These are phyloP conservation scores for Leptographium procerum DNA, from an alignment of 2,329 filamentous ascomycete genomes.

Conservation along the genomic window DNA sequence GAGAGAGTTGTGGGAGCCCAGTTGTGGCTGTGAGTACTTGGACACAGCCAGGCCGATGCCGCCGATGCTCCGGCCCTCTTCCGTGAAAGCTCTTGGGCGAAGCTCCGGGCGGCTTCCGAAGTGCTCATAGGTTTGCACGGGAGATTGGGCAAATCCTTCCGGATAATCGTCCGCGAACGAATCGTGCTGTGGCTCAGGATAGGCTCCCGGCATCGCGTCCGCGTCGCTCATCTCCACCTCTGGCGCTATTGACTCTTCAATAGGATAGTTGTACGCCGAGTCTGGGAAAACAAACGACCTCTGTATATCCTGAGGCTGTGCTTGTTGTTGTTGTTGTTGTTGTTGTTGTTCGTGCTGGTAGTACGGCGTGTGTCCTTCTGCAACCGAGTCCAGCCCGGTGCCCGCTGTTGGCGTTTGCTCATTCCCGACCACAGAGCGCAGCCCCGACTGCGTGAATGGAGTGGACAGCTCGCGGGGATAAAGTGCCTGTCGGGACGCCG, in stretches of 20 bases:
- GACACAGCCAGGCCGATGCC: constrained; percentile 10
- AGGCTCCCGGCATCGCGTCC: background rate
- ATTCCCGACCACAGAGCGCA: background rate
- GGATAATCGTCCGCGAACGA: background rate
- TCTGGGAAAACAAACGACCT: background rate
- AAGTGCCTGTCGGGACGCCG: background rate
- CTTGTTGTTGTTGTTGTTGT: background rate
- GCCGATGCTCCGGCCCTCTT: constrained; percentile 1
- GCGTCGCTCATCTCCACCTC: background rate
- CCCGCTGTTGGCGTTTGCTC: background rate
- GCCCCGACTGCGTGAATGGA: background rate
- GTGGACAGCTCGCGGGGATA: background rate
- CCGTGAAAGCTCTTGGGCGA: background rate
- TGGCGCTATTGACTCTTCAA: background rate
- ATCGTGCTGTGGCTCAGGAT: background rate
- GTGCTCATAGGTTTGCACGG: background rate
- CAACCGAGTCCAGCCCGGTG: background rate
- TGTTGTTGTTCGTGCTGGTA: background rate
- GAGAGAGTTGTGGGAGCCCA: constrained; percentile 7
- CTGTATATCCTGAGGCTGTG: background rate
- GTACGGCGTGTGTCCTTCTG: background rate
- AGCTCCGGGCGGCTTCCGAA: background rate
- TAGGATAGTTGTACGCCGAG: background rate
- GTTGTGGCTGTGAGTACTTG: constrained; percentile 7
- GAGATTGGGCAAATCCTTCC: background rate